Conservation (phyloP, 768 basidiomycete species). For the Suillus brevipes region DNA sequence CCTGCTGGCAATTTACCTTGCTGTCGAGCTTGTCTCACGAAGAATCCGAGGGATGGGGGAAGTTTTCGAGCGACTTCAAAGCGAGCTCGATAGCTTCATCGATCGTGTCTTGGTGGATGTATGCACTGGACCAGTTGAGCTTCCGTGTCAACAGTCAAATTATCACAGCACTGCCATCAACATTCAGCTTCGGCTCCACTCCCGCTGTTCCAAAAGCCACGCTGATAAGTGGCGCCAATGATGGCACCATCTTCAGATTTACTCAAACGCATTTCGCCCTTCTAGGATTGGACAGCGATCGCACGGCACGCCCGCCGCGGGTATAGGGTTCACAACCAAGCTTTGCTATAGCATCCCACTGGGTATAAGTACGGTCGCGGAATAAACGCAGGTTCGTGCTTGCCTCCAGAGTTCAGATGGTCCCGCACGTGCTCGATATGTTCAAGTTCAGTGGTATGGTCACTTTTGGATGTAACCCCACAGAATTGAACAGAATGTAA, state of each 20-base stretch:
- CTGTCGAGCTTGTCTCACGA: slow-evolving; percentile 15
- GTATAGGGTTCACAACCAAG: slow-evolving; percentile 16
- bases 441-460: slow-evolving; percentile 19
- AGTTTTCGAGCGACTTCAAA: slow-evolving; percentile 8
- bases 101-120: slow-evolving; percentile 9
- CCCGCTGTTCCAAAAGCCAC: neutral
- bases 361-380: neutral
- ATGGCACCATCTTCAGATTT: slow-evolving; percentile 14
- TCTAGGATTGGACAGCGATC: slow-evolving; percentile 11
- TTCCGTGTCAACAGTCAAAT: slow-evolving; percentile 13
- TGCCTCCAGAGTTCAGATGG: slow-evolving; percentile 22
- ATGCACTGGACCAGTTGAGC: slow-evolving; percentile 13
- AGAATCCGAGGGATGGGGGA: slow-evolving; percentile 8
- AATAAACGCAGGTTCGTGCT: neutral
- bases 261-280: slow-evolving; percentile 22
- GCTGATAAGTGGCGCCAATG: slow-evolving; percentile 4
- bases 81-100: slow-evolving; percentile 12
- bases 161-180: slow-evolving; percentile 7
- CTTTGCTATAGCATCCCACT: slow-evolving; percentile 7
- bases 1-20: slow-evolving; percentile 10
- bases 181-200: neutral
- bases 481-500: slow-evolving; percentile 20
- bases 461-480: slow-evolving; percentile 17
- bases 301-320: slow-evolving; percentile 17
- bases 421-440: slow-evolving; percentile 17